Conservation (phyloP, 164 flowering plant genomes). For the Macadamia integrifolia region DNA sequence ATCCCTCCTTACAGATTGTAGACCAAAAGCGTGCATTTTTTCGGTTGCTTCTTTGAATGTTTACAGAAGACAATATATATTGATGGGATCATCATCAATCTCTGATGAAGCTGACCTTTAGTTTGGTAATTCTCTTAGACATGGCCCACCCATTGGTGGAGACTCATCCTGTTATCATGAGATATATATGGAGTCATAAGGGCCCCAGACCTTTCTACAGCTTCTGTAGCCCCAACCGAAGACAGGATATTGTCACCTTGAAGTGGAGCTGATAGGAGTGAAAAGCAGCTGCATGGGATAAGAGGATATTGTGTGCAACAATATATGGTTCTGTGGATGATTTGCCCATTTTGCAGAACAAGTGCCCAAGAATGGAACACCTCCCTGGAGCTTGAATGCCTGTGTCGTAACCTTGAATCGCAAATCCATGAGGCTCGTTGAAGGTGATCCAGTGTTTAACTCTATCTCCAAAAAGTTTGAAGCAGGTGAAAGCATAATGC, state of each 20-base stretch:
- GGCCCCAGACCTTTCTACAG: no score
- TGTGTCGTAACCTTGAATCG: constrained; percentile 68
- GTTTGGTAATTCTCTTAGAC: no score
- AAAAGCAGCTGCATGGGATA: constrained; percentile 75
- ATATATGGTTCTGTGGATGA: constrained; percentile 80
- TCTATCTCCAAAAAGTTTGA: constrained; percentile 75
- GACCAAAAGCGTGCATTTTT: no score
- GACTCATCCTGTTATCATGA: no score
- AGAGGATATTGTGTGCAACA: constrained; percentile 77
- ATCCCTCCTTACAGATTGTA: no score
- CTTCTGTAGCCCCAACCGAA: no score
- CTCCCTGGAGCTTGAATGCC: constrained; percentile 93
- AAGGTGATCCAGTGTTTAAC: constrained; percentile 91
- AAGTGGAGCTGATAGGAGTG: constrained; percentile 52
- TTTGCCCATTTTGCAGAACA: constrained; percentile 65
- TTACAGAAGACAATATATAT: no score
- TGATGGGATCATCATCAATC: no score
- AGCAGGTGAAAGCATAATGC: constrained; percentile 66
- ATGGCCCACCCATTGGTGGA: no score
- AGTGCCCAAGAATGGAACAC: constrained; percentile 65
- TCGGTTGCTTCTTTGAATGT: no score
- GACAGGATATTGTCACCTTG: constrained; percentile 41
- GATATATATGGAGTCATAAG: no score
- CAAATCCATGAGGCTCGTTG: constrained; percentile 78
- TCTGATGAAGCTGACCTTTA: no score